Conservation (phyloP, 1,284 basidiomycete species). For the Melanopsichium pennsylvanicum region DNA sequence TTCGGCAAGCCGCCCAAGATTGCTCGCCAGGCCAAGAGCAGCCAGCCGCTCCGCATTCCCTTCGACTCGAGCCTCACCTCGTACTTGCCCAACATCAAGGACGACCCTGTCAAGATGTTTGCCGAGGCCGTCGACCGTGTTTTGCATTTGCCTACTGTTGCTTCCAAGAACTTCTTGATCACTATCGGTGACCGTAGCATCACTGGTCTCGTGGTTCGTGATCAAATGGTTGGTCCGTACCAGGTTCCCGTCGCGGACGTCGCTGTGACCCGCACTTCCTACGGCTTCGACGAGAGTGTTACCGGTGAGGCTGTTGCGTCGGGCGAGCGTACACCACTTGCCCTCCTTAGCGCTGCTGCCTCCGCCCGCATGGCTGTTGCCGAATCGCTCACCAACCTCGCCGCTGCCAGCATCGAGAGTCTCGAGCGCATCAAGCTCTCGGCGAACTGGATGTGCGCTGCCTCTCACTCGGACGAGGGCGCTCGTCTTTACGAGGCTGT, state of each 20-base stretch:
- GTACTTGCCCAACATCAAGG: slow-evolving; percentile 70
- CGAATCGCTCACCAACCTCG: slow-evolving; percentile 90
- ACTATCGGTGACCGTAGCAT: slow-evolving; percentile 96
- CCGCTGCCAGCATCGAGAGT: slow-evolving; percentile 78
- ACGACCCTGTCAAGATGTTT: slow-evolving; percentile 67
- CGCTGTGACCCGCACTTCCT: slow-evolving; percentile 91
- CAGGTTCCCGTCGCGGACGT: slow-evolving; percentile 98
- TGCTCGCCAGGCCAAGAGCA: slow-evolving; percentile 76
- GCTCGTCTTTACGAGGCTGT: slow-evolving; percentile 91
- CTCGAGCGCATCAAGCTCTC: slow-evolving; percentile 86
- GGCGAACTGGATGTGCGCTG: slow-evolving; percentile 99
- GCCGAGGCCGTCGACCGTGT: slow-evolving; percentile 78
- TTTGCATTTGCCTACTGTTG: slow-evolving; percentile 88
- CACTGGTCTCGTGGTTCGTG: slow-evolving; percentile 90
- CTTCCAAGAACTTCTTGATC: slow-evolving; percentile 95
- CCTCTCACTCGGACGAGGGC: slow-evolving; percentile 88
- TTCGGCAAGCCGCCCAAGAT: slow-evolving; percentile 97
- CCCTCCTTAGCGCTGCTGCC: slow-evolving; percentile 83
- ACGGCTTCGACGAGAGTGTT: slow-evolving; percentile 82
- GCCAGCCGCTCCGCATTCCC: slow-evolving; percentile 69
- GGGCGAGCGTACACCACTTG: slow-evolving; percentile 93
- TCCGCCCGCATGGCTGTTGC: slow-evolving; percentile 95
- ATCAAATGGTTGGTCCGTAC: slow-evolving; percentile 99
- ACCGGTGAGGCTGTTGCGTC: slow-evolving; percentile 92
- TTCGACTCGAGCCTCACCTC: slow-evolving; percentile 79